Base-by-base conservation (phyloP, 2,329 filamentous ascomycete species). In the Teratosphaeria gauchensis region DNA sequence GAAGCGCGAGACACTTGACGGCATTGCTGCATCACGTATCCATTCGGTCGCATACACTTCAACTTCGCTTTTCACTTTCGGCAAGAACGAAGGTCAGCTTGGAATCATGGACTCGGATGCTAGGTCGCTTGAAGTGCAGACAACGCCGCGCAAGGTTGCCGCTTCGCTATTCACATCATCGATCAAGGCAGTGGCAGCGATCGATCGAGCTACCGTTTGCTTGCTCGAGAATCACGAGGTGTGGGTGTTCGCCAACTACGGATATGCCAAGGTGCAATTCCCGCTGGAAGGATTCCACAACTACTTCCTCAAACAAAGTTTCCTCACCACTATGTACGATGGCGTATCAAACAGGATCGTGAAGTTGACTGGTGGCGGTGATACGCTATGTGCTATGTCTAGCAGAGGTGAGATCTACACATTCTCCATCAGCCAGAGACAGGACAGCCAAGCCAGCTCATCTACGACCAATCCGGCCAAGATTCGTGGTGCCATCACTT, bases 81-180 rank as follows among this genome's bases (percentile, higher is more conserved):
- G 94, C 24, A 95, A 94, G 68, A 99, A 97, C 67, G 85, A 91
- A 65, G 94, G 94, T 1, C 94, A 99, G 72, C 82, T 99, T 53
- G 94, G 91, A 4, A 81, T 99, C 56, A 91, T 96, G 76, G 94
- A 96, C 71, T 92, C 94, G 0, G 92, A 97, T 74, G 95, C 94
- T 30, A 85, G 92, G 53, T 96, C 91, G 0, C 81, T 97, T 4
- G 89, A 94, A 65, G 77, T 87, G n/a, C 94, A 97, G 69, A 76
- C 82, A 21, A 85, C 84, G 0, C 94, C 94, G 28, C 84, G 94
- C 53, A 92, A 88, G 69, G 92, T 99, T 51, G 92, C 90, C 0
- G 90, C 90, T 0, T 94, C 91, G 0, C 79, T 95, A 0, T 89
- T 94, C 68, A 82, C 80, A 57, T 83, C 84, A 2, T 70, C 80